Evolutionary conservation across 2,329 filamentous ascomycete species (phyloP).

Genomic region (Clarireedia hainanense): DNA sequence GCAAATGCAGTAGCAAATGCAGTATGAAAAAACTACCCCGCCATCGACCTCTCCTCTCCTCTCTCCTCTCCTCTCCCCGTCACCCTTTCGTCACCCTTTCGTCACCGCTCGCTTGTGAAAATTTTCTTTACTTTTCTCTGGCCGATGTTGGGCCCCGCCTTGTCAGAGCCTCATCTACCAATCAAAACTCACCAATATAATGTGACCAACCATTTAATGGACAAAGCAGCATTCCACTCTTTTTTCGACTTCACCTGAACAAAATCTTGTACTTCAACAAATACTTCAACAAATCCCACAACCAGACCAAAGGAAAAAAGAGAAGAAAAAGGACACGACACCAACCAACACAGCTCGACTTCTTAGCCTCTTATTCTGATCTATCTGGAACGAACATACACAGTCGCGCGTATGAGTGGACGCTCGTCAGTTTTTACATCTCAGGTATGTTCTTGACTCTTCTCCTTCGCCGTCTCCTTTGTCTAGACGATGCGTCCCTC

Average conservation of each 20-base stretch:
- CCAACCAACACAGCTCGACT: neutral
- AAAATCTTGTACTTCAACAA: neutral
- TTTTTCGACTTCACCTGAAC: constrained; percentile 1
- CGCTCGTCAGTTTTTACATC: constrained; percentile 79
- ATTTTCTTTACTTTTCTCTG: neutral
- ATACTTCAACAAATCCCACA: too few relatives aligned
- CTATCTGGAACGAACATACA: constrained; percentile 7
- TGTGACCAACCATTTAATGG: neutral
- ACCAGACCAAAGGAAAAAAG: too few relatives aligned
- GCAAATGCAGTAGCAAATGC: too few relatives aligned
- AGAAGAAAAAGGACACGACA: too few relatives aligned
- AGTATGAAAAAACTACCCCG: neutral
- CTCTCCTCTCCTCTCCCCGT: neutral
- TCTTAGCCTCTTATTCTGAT: neutral
- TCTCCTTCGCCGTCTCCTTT: constrained; percentile 14
- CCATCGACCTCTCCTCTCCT: neutral
- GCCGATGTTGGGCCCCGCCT: too few relatives aligned
- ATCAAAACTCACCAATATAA: neutral
- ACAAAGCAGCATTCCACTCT: constrained; percentile 6
- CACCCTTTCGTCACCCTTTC: neutral
- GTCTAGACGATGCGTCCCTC: neutral
- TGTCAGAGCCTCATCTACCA: neutral
- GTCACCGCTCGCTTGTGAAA: neutral
- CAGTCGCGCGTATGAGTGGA: constrained; percentile 72
- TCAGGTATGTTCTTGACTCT: constrained; percentile 49